These are phyloP conservation scores for Penicillium sp. DNA, from an alignment of 2,329 filamentous ascomycete species.

Conservation along the genomic window DNA sequence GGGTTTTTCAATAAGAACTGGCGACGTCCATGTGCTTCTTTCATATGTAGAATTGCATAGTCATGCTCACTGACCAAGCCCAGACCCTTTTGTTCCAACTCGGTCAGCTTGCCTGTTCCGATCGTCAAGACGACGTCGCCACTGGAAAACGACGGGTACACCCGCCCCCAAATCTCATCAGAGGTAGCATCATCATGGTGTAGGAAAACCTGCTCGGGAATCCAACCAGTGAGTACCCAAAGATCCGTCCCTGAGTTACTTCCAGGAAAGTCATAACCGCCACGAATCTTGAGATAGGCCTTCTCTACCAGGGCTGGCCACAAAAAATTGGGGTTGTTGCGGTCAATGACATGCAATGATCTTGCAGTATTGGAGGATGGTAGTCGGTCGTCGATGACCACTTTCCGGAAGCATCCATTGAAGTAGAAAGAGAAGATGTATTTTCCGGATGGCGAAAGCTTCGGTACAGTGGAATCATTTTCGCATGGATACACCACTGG, in stretches of 20 bases:
- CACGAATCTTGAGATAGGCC: slow-evolving; percentile 90
- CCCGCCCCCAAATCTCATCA: slow-evolving; percentile 73
- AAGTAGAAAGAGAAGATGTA: slow-evolving; percentile 94
- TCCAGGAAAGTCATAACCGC: slow-evolving; percentile 95
- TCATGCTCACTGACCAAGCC: slow-evolving; percentile 90
- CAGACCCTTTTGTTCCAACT: slow-evolving; percentile 73
- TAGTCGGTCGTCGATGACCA: slow-evolving; percentile 84
- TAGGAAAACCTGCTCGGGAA: slow-evolving; percentile 91
- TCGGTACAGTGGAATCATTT: slow-evolving; percentile 55
- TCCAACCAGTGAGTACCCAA: slow-evolving; percentile 91
- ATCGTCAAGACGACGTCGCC: slow-evolving; percentile 86
- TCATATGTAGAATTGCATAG: slow-evolving; percentile 84
- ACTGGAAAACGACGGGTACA: slow-evolving; percentile 71
- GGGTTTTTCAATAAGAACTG: slow-evolving; percentile 90
- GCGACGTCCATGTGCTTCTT: slow-evolving; percentile 61
- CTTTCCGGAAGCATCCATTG: slow-evolving; percentile 86
- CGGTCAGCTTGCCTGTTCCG: slow-evolving; percentile 80
- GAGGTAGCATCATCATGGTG: slow-evolving; percentile 81
- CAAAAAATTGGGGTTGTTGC: slow-evolving; percentile 74
- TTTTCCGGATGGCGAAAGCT: slow-evolving; percentile 74
- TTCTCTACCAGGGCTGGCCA: slow-evolving; percentile 96
- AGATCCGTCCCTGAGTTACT: slow-evolving; percentile 96
- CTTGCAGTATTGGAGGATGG: slow-evolving; percentile 72
- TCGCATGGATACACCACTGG: slow-evolving; percentile 77
- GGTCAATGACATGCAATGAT: slow-evolving; percentile 82